Conservation (phyloP, 2,329 filamentous ascomycete species). For the Mycosphaerella sp. region DNA sequence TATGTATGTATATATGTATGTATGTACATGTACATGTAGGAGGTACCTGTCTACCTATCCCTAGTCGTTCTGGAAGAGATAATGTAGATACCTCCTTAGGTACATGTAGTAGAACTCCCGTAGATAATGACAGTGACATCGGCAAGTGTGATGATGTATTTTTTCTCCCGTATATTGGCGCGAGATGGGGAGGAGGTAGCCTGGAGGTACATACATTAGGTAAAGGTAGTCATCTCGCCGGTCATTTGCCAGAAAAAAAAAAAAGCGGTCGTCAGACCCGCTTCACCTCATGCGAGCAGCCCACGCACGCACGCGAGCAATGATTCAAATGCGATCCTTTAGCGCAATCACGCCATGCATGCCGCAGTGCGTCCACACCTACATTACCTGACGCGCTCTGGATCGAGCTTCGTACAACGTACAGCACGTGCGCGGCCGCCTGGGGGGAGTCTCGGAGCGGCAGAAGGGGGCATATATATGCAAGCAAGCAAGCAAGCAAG, state of each 20-base stretch:
- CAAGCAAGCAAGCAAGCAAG: no score
- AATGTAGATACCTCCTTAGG: background rate
- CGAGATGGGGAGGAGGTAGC: background rate
- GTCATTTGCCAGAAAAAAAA: background rate
- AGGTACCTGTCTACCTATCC: no score
- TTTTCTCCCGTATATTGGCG: background rate
- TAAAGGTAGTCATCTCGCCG: background rate
- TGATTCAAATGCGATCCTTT: background rate
- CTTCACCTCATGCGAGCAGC: background rate
- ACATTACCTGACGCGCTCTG: background rate
- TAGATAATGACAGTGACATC: no score
- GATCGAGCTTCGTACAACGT: background rate
- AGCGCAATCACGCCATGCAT: background rate
- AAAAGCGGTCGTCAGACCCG: no score
- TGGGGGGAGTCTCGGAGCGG: background rate
- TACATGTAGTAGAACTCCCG: no score
- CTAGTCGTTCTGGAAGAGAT: slow-evolving; percentile 1
- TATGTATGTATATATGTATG: no score
- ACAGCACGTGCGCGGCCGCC: background rate
- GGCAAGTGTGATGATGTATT: no score
- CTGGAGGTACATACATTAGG: background rate
- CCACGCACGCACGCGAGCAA: background rate
- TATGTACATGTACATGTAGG: no score
- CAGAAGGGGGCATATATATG: background rate
- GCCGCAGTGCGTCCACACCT: no score